Base-by-base conservation (phyloP, 306 rosid genomes). In the Castanea mollissima region DNA sequence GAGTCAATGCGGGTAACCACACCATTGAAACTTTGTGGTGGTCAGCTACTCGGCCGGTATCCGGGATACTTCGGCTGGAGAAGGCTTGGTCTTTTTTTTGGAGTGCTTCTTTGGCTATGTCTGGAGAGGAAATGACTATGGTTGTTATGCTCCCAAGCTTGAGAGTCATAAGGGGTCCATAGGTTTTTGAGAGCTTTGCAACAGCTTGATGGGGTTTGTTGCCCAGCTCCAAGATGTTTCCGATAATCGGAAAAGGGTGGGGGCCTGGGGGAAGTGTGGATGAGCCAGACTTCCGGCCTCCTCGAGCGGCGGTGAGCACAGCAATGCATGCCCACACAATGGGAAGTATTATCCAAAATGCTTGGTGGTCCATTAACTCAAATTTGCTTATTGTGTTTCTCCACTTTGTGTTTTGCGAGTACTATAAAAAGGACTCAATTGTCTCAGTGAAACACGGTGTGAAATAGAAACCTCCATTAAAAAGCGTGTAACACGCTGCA, bases 221-320 rank as follows among this genome's bases (percentile, higher is more conserved):
- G 0, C 86, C 88, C 23, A 91, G 88, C 10, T 77, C 78, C 8
- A 87, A 69, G 14, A 90, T 81, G 76, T 88, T 92, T 21, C 94
- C 92, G 10, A 87, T 77, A 49, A 92, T 6, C 0, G 94, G 91
- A 1, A 79, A 68, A 1, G 91, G 88, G 27, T 7, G 64, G 19
- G 90, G 97, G 2, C 94, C 92, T 1, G 91, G 91, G 4, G 91
- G 91, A 2, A 80, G 83, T 4, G 34, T 81, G 1, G 68, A 38
- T 38, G 41, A 63, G 38, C 38, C 19, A 13, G 69, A 63, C 38
- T 29, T 63, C n/a, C 41, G 31, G 10, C 10, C 3, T 13, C 35
- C 8, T 25, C 5, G 35, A 14, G 2, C 20, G 9, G n/a, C 29
- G 38, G 69, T 14, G 38, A 59, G 29, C 38, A 63, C 69, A 2